phyloP scores from a whole-genome alignment of 164 flowering plant genomes.

The Umbellularia californica region DNA sequence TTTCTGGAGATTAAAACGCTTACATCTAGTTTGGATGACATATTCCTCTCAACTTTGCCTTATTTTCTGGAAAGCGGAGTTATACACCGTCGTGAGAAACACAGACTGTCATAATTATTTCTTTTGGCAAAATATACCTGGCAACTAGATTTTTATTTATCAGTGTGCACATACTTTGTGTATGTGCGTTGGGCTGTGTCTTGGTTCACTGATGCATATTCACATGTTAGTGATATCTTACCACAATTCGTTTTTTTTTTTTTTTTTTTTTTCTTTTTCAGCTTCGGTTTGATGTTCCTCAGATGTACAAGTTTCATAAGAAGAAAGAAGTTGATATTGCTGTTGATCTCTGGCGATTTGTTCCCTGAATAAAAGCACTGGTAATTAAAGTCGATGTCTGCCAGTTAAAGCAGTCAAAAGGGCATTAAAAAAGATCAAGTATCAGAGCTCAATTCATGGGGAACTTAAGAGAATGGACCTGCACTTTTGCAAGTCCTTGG shows the following conservation, averaged over 20 bases:
- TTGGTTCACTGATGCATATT: neutral
- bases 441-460: neutral
- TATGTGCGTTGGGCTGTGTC: neutral
- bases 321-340: slow-evolving; percentile 90
- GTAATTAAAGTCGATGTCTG: neutral
- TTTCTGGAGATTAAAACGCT: neutral
- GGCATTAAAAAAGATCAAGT: neutral
- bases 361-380: slow-evolving; percentile 25
- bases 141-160: neutral
- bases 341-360: slow-evolving; percentile 93
- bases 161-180: neutral
- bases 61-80: neutral
- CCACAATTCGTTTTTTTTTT: neutral
- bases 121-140: neutral
- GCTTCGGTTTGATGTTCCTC: slow-evolving; percentile 86
- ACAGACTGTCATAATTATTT: neutral
- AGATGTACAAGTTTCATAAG: slow-evolving; percentile 88
- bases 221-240: neutral
- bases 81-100: neutral
- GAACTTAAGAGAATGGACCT: neutral
- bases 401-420: neutral
- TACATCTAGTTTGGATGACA: neutral
- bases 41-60: neutral
- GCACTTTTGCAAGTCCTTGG: neutral
- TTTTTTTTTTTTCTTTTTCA: slow-evolving; percentile 20